A percentile compares a stretch with the other conserved stretches of the same genome.
phyloP scores from a whole-genome alignment of 345 rosid genomes.

The Citrus hindsii region DNA sequence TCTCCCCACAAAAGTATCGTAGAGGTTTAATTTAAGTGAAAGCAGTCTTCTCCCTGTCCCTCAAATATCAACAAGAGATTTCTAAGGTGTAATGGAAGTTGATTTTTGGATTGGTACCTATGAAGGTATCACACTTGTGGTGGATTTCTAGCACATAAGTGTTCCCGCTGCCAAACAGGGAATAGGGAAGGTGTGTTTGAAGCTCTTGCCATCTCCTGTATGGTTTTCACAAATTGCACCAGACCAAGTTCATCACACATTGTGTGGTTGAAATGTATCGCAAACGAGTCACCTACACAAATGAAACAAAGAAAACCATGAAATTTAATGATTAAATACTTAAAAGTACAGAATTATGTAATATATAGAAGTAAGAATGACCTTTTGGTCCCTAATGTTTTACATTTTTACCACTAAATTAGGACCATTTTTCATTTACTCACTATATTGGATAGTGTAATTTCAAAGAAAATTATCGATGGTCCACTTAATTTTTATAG shows the following conservation, averaged over 20 bases:
- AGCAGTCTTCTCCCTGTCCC: too few relatives aligned
- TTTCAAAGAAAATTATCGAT: not conserved
- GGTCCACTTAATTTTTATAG: not conserved
- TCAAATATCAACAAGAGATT: not conserved
- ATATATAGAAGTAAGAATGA: too few relatives aligned
- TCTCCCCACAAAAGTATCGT: too few relatives aligned
- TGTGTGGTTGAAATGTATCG: not conserved
- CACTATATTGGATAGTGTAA: too few relatives aligned
- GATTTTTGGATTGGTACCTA: not conserved
- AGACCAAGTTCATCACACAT: conserved; percentile 7
- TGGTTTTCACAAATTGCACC: not conserved
- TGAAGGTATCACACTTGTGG: not conserved
- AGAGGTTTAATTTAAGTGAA: too few relatives aligned
- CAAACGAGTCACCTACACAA: not conserved
- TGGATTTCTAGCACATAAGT: not conserved
- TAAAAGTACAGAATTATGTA: too few relatives aligned
- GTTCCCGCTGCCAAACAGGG: conserved; percentile 14
- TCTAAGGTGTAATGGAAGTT: not conserved
- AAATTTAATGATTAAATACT: not conserved
- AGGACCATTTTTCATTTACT: too few relatives aligned
- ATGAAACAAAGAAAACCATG: not conserved
- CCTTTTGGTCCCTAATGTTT: too few relatives aligned
- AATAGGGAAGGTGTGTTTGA: not conserved
- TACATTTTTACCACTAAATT: too few relatives aligned
- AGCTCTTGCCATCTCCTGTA: conserved; percentile 1